Percentiles rank a stretch among this genome's conserved stretches.
phyloP scores from a whole-genome alignment of 1,284 basidiomycete species.

The Apiotrichum akiyoshidainum region DNA sequence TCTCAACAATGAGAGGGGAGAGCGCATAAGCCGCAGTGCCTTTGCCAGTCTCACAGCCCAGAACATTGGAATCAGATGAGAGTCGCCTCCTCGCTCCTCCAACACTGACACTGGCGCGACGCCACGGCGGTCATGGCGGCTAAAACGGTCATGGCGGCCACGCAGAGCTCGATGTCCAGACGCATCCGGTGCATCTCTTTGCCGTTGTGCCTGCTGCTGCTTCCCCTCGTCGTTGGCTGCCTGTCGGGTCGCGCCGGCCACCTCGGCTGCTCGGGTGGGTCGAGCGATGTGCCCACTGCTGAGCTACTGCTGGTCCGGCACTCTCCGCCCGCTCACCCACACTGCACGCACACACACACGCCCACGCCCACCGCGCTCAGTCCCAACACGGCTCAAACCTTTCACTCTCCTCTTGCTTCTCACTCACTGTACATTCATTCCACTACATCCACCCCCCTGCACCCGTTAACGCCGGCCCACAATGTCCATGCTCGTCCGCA shows the following conservation, averaged over 20 bases:
- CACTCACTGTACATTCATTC: background rate
- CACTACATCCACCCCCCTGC: background rate
- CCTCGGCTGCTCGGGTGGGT: background rate
- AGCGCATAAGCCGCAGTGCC: too few species aligned
- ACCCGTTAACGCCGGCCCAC: background rate
- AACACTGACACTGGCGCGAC: too few species aligned
- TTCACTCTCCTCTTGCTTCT: background rate
- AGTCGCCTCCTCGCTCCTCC: too few species aligned
- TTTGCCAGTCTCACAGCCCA: too few species aligned
- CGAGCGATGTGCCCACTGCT: background rate
- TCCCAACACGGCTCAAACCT: background rate
- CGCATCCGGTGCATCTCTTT: too few species aligned
- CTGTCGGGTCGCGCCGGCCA: background rate
- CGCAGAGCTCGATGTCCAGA: background rate
- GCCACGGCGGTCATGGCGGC: too few species aligned
- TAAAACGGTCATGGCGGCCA: background rate
- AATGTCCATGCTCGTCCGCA: slow-evolving; percentile 7
- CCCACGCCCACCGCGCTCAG: background rate
- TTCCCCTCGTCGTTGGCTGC: background rate
- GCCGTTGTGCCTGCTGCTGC: too few species aligned
- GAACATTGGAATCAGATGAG: too few species aligned
- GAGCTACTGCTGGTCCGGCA: background rate
- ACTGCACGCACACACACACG: background rate
- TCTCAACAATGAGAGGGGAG: too few species aligned
- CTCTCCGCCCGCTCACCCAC: background rate